These are phyloP conservation scores for Ustilago nuda DNA, from an alignment of 1,284 basidiomycete genomes.

Conservation along the genomic window DNA sequence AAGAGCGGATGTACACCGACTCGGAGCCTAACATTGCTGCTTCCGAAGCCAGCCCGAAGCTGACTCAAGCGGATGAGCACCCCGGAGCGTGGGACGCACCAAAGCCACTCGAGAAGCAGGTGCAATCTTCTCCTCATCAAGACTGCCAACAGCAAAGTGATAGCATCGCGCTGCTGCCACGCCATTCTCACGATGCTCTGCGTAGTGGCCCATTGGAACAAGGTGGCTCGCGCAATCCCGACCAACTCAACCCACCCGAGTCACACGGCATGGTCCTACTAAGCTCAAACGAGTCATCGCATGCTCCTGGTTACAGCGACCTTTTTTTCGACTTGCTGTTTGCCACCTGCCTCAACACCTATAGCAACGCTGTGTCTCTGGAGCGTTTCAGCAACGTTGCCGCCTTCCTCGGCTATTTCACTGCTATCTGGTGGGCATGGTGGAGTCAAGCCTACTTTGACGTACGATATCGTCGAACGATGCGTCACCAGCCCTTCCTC, in stretches of 20 bases:
- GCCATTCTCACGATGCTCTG: neutral
- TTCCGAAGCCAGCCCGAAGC: neutral
- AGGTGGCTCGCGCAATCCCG: neutral
- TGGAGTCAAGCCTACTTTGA: slow-evolving; percentile 50
- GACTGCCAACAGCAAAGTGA: slow-evolving; percentile 6
- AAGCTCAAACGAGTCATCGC: slow-evolving; percentile 20
- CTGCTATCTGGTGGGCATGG: slow-evolving; percentile 51
- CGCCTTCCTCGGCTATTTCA: slow-evolving; percentile 45
- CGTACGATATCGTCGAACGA: slow-evolving; percentile 37
- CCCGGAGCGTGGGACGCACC: neutral
- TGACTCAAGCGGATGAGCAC: neutral
- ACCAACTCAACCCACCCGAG: neutral
- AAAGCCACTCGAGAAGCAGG: neutral
- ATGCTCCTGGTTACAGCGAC: slow-evolving; percentile 43
- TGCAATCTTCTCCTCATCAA: neutral
- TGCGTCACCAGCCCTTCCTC: slow-evolving; percentile 17
- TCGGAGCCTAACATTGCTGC: neutral
- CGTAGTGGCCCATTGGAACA: neutral
- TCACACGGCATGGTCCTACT: slow-evolving; percentile 13
- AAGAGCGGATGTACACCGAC: neutral
- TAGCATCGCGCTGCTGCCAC: slow-evolving; percentile 15
- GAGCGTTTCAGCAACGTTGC: slow-evolving; percentile 31
- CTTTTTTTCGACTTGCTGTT: slow-evolving; percentile 52
- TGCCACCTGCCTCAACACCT: slow-evolving; percentile 46
- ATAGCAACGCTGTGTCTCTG: slow-evolving; percentile 41